These are phyloP conservation scores for Babesia ovis DNA, from an alignment of 169 alveolate species.

Conservation along the genomic window DNA sequence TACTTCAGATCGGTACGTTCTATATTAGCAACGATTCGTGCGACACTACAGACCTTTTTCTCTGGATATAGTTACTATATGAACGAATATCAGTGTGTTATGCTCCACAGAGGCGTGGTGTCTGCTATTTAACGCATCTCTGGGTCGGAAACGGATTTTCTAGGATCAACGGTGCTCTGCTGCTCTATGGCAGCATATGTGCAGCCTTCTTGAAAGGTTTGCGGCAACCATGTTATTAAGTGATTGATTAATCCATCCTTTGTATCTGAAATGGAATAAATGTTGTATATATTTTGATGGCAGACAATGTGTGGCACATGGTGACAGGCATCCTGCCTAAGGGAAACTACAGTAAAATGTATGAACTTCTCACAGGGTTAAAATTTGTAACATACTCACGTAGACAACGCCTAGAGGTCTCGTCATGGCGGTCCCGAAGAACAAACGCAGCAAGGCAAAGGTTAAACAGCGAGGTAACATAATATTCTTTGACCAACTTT, in stretches of 20 bases:
- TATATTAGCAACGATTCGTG: too few relatives aligned
- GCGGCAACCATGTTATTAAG: too few relatives aligned
- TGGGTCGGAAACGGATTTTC: not conserved
- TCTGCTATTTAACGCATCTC: not conserved
- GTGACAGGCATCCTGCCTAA: not conserved
- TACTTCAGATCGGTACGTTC: too few relatives aligned
- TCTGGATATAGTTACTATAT: not conserved
- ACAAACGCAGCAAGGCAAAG: conserved; percentile 70
- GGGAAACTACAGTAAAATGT: not conserved
- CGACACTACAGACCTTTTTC: too few relatives aligned
- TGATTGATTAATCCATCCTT: too few relatives aligned
- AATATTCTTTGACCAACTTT: conserved; percentile 75
- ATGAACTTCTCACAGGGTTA: not conserved
- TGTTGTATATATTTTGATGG: not conserved
- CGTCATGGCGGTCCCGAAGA: conserved; percentile 79
- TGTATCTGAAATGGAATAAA: not conserved
- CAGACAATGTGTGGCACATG: conserved; percentile 2
- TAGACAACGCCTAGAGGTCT: not conserved
- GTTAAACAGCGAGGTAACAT: conserved; percentile 75
- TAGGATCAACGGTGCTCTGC: conserved; percentile 24
- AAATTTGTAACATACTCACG: not conserved
- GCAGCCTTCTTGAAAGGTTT: not conserved
- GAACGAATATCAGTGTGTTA: not conserved
- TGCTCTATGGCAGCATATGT: not conserved
- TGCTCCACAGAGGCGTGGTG: conserved; percentile 5